Evolutionary conservation across 2,329 filamentous ascomycete species (phyloP).

Genomic region (Stenocarpella maydis): DNA sequence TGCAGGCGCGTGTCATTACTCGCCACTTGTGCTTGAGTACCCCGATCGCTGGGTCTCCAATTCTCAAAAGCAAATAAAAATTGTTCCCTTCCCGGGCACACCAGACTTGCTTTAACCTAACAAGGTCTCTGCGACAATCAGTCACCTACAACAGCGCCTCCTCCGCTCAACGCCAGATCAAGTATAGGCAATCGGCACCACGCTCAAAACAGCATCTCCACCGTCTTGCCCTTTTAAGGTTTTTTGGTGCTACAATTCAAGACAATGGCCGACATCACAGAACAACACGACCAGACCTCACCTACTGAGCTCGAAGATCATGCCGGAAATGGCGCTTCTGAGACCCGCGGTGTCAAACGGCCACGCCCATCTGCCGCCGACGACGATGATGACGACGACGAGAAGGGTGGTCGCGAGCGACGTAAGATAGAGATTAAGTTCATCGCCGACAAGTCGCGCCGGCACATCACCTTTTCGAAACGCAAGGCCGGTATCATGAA

Average conservation of each 20-base stretch:
- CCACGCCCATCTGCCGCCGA: constrained; percentile 83
- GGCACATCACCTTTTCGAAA: constrained; percentile 99
- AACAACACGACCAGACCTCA: constrained; percentile 79
- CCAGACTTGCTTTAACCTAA: constrained; percentile 61
- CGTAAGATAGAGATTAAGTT: constrained; percentile 99
- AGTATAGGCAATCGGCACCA: constrained; percentile 73
- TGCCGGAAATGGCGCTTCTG: constrained; percentile 75
- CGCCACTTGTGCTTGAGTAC: constrained; percentile 29
- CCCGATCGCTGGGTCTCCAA: too few relatives aligned
- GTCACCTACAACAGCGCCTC: constrained; percentile 52
- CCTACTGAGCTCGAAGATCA: constrained; percentile 76
- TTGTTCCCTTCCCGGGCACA: constrained; percentile 55
- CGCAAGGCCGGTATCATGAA: constrained; percentile 99
- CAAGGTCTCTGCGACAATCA: constrained; percentile 62
- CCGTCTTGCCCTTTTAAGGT: constrained; percentile 62
- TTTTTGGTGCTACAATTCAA: constrained; percentile 56
- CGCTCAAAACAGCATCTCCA: constrained; percentile 72
- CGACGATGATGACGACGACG: constrained; percentile 96
- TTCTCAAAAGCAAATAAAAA: constrained; percentile 48
- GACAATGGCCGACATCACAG: constrained; percentile 80
- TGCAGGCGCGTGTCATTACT: constrained; percentile 41
- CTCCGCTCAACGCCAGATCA: constrained; percentile 67
- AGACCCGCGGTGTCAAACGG: constrained; percentile 87
- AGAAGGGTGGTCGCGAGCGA: constrained; percentile 96
- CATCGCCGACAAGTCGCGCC: constrained; percentile 99